Conservation (phyloP, 108 stramenopile species). For the Licmophora abbreviata region DNA sequence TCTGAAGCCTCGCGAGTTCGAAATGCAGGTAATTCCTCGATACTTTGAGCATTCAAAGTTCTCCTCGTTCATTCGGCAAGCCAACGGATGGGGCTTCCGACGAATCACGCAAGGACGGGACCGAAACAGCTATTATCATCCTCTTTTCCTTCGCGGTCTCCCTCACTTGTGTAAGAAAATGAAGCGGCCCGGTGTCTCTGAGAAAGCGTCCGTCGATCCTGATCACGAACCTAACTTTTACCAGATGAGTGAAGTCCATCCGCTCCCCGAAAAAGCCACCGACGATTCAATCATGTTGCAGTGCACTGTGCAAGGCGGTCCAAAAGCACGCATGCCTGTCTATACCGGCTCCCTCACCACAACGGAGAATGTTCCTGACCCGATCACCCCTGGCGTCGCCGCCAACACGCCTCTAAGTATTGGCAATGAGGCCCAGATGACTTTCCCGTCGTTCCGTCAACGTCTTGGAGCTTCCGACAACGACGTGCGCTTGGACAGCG, state of each 20-base stretch:
- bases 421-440: not conserved
- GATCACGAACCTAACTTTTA: constrained; percentile 56
- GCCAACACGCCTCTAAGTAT: not conserved
- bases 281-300: constrained; percentile 44
- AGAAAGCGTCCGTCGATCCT: constrained; percentile 38
- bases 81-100: constrained; percentile 68
- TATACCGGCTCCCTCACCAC: constrained; percentile 6
- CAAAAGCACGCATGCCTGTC: constrained; percentile 67
- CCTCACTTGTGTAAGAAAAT: constrained; percentile 42
- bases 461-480: constrained; percentile 6
- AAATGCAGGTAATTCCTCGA: constrained; percentile 39
- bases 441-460: constrained; percentile 7
- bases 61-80: constrained; percentile 59
- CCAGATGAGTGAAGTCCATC: constrained; percentile 36
- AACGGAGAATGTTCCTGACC: not conserved
- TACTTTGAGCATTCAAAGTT: constrained; percentile 66
- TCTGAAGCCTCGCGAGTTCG: constrained; percentile 65
- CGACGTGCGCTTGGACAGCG: no score
- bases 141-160: constrained; percentile 41
- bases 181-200: constrained; percentile 42
- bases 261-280: constrained; percentile 36
- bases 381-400: not conserved
- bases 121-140: constrained; percentile 65
- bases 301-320: constrained; percentile 47
- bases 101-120: constrained; percentile 56